Evolutionary conservation across 78 protist genomes (phyloP), one percentile per base, ranked within the genome.

Genomic region (Dictyostelium brefeldianum): DNA sequence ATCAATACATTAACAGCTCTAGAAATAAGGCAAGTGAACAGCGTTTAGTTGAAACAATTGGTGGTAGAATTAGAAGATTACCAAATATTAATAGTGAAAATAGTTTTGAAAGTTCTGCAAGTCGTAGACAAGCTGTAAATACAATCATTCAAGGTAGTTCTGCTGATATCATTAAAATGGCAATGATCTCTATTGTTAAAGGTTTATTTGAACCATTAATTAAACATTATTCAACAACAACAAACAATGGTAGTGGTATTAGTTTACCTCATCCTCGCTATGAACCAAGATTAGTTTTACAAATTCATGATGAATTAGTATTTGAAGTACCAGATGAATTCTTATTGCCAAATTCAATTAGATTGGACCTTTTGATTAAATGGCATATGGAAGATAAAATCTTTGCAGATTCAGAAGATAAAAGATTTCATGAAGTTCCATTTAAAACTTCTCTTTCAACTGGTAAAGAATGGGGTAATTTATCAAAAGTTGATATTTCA

Each of bases 281-380:
- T 36, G 43, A 36, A 43, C 87, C 90, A 29, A 53, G 95, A 31
- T 53, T 95, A 14, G 27, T 92, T 17, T 48, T 92, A 6, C 97
- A 95, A 78, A 70, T 95, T 46, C 97, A 95, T 62, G 97, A 95
- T 59, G 97, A 95, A 92, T 90, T 95, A 12, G 43, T 95, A 31
- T 92, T 85, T 64, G 97, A 95, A 80, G 79, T 95, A 36, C 89
- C 92, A n/a, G 77, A 93, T 25, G 9, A 51, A 14, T 59, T n/a
- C 67, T 11, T 51, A 46, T 47, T 29, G 7, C 25, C 17, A 18
- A 47, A 47, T 22, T n/a, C 53, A 27, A 51, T 36, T 27, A 62
- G 51, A 74, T 41, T 69, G 27, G 31, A 81, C 17, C 59, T 81
- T 71, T 46, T 67, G 18, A 81, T 81, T 31, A 47, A 71, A 71